A percentile compares a stretch with the other conserved stretches of the same genome.
These are phyloP conservation scores for Aspergillus conjunctus DNA, from an alignment of 495 filamentous ascomycete genomes.

Conservation along the genomic window DNA sequence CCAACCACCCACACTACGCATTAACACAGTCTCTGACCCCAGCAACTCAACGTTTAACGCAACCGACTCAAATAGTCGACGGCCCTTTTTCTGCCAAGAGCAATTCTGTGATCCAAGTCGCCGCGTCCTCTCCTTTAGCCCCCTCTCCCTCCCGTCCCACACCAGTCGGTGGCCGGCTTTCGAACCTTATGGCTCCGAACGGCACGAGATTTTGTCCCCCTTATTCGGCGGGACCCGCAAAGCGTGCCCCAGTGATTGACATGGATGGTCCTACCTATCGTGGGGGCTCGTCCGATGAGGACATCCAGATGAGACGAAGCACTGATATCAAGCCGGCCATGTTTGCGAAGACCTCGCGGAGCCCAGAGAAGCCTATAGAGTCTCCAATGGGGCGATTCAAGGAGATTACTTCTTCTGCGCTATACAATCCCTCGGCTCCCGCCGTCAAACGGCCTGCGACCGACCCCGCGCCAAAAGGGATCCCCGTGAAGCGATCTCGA, in stretches of 20 bases:
- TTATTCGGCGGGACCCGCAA: conserved; percentile 32
- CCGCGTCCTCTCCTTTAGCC: conserved; percentile 73
- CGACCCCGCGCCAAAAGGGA: conserved; percentile 45
- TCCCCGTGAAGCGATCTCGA: conserved; percentile 41
- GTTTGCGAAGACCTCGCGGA: conserved; percentile 49
- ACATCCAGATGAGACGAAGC: conserved; percentile 40
- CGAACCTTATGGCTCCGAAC: conserved; percentile 70
- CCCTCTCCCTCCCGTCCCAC: conserved; percentile 49
- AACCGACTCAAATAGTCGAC: conserved; percentile 72
- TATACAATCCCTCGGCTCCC: conserved; percentile 45
- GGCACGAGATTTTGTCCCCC: conserved; percentile 73
- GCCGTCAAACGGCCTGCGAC: conserved; percentile 49
- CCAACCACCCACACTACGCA: conserved; percentile 28
- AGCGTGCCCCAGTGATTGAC: conserved; percentile 45
- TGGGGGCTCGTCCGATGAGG: conserved; percentile 60
- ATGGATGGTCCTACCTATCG: conserved; percentile 59
- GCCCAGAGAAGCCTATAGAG: conserved; percentile 42
- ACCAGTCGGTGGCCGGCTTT: conserved; percentile 45
- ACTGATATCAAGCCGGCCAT: conserved; percentile 73
- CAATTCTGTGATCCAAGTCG: conserved; percentile 71
- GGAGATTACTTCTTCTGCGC: conserved; percentile 49
- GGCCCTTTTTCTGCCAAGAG: conserved; percentile 33
- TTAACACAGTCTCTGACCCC: conserved; percentile 38
- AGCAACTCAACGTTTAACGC: conserved; percentile 53
- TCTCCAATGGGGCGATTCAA: conserved; percentile 49